Evolutionary conservation across 176 grass and related monocot genomes (phyloP).

Genomic region (Musa schizocarpa): DNA sequence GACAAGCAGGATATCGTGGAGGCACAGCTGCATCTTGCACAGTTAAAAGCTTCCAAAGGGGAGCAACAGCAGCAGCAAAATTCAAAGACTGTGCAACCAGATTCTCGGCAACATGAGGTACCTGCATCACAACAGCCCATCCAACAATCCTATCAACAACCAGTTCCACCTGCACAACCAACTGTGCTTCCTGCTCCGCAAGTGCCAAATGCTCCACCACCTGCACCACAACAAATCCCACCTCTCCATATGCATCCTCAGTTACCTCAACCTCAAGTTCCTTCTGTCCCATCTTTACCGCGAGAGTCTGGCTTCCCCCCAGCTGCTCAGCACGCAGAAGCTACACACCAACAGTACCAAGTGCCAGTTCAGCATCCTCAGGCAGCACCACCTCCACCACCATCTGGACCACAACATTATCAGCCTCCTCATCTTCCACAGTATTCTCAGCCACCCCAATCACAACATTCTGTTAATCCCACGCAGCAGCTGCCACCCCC

Average conservation of each 20-base stretch:
- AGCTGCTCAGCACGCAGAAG: conserved; percentile 34
- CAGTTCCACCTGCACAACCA: conserved; percentile 24
- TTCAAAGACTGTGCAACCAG: conserved; percentile 23
- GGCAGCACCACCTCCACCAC: conserved; percentile 9
- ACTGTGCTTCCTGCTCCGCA: conserved; percentile 14
- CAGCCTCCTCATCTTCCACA: conserved; percentile 34
- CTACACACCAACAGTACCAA: conserved; percentile 51
- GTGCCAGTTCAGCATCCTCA: conserved; percentile 21
- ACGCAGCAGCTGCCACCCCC: conserved; percentile 28
- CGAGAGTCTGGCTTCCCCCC: conserved; percentile 30
- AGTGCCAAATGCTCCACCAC: conserved; percentile 15
- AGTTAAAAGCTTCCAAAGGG: conserved; percentile 47
- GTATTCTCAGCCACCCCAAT: conserved; percentile 38
- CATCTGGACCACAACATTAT: conserved; percentile 27
- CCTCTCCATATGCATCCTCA: conserved; percentile 35
- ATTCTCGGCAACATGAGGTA: conserved; percentile 30
- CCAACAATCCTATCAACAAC: conserved; percentile 33
- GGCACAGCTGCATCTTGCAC: conserved; percentile 56
- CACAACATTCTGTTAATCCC: conserved; percentile 30
- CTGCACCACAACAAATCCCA: conserved; percentile 30
- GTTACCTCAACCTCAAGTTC: conserved; percentile 34
- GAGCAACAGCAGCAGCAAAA: conserved; percentile 32
- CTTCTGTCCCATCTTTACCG: conserved; percentile 24
- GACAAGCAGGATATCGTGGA: conserved; percentile 89
- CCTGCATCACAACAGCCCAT: conserved; percentile 28